These are phyloP conservation scores for Pyrus pyrifolia DNA, from an alignment of 306 rosid species.

Conservation along the genomic window DNA sequence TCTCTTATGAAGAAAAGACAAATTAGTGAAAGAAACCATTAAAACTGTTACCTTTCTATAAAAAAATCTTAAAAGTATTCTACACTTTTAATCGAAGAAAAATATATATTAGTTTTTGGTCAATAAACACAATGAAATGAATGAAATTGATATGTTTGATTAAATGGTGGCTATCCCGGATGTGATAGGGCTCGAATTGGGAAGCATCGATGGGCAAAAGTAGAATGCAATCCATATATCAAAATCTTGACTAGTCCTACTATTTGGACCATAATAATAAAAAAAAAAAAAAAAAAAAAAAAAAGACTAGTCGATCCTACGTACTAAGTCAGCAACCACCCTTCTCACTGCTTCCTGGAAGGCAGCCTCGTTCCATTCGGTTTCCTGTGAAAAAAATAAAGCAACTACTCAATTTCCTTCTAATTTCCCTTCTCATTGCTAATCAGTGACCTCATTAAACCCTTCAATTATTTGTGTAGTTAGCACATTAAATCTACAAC, in stretches of 20 bases:
- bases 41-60: no score
- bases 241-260: slow-evolving; percentile 9
- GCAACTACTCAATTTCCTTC: not conserved
- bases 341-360: slow-evolving; percentile 90
- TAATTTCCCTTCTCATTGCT: not conserved
- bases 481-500: no score
- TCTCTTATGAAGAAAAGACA: no score
- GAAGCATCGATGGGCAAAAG: not conserved
- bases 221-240: slow-evolving; percentile 1
- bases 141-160: not conserved
- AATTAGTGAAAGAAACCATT: no score
- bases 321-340: slow-evolving; percentile 43
- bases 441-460: no score
- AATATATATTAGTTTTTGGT: not conserved
- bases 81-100: no score
- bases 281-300: no score
- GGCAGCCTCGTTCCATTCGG: slow-evolving; percentile 77
- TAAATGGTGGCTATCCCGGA: not conserved
- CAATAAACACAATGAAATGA: not conserved
- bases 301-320: not conserved
- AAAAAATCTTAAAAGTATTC: no score
- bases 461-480: no score
- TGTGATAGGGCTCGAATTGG: not conserved
- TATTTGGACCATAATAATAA: not conserved
- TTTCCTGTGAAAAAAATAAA: slow-evolving; percentile 32